phyloP scores from a whole-genome alignment of 1,284 basidiomycete species.

The Tylopilus sp. region DNA sequence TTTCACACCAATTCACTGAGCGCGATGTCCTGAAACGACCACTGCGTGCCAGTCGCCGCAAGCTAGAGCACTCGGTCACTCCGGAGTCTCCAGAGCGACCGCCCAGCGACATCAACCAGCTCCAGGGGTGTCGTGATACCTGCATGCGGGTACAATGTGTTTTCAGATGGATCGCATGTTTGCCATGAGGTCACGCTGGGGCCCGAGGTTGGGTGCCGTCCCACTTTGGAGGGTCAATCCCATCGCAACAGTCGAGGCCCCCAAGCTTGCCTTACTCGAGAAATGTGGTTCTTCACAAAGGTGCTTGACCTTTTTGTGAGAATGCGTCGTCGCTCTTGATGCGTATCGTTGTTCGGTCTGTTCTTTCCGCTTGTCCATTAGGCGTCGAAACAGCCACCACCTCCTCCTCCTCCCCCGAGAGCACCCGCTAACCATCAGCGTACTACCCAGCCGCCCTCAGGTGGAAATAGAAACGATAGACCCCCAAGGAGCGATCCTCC shows the following conservation, averaged over 20 bases:
- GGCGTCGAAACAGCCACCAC: no score
- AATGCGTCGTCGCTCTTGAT: neutral
- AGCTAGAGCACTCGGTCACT: neutral
- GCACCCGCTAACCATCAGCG: neutral
- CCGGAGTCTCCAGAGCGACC: no score
- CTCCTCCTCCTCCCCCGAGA: no score
- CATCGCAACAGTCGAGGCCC: neutral
- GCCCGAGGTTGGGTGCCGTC: neutral
- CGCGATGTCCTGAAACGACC: neutral
- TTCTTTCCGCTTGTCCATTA: neutral
- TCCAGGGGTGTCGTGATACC: neutral
- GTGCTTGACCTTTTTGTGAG: neutral
- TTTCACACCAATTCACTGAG: no score
- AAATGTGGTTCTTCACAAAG: neutral
- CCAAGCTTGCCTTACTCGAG: neutral
- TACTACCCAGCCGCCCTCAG: neutral
- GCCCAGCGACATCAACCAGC: no score
- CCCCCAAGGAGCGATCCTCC: neutral
- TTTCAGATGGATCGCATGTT: neutral
- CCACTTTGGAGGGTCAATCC: neutral
- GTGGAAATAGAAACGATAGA: neutral
- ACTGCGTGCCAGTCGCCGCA: neutral
- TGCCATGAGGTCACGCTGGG: neutral
- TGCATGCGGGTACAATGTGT: neutral
- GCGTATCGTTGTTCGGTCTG: neutral